phyloP scores from a whole-genome alignment of 176 grass and related monocot species.

The Aegilops sharonensis region DNA sequence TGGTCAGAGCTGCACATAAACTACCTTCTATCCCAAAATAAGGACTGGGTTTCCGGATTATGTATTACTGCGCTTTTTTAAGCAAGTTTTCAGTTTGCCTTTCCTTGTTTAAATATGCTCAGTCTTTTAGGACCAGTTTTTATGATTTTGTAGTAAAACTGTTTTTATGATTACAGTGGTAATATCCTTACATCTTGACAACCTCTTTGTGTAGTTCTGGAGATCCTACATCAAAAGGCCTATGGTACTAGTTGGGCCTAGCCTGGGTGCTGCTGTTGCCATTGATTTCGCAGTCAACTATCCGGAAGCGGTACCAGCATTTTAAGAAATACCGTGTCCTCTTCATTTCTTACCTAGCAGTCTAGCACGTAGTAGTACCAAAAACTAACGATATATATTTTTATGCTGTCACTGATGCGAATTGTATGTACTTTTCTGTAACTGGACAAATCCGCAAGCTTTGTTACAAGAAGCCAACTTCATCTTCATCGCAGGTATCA shows the following conservation, averaged over 20 bases:
- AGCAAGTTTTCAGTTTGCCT: neutral
- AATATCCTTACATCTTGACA: slow-evolving; percentile 13
- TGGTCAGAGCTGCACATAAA: neutral
- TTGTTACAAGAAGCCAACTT: slow-evolving; percentile 7
- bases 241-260: slow-evolving; percentile 88
- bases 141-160: neutral
- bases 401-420: neutral
- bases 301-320: slow-evolving; percentile 69
- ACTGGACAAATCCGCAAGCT: neutral
- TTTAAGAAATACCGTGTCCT: slow-evolving; percentile 11
- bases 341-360: slow-evolving; percentile 1
- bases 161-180: neutral
- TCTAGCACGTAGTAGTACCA: neutral
- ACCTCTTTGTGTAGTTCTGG: slow-evolving; percentile 61
- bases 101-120: neutral
- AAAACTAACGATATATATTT: neutral
- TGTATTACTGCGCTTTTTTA: neutral
- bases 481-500: slow-evolving; percentile 52
- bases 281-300: slow-evolving; percentile 82
- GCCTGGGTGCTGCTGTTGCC: slow-evolving; percentile 92
- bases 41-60: neutral
- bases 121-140: neutral
- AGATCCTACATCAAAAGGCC: slow-evolving; percentile 82
- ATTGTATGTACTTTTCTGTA: neutral
- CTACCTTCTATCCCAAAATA: neutral